Base-by-base conservation (phyloP, 2,329 filamentous ascomycete species). In the Cylindrodendrum hubeiense region DNA sequence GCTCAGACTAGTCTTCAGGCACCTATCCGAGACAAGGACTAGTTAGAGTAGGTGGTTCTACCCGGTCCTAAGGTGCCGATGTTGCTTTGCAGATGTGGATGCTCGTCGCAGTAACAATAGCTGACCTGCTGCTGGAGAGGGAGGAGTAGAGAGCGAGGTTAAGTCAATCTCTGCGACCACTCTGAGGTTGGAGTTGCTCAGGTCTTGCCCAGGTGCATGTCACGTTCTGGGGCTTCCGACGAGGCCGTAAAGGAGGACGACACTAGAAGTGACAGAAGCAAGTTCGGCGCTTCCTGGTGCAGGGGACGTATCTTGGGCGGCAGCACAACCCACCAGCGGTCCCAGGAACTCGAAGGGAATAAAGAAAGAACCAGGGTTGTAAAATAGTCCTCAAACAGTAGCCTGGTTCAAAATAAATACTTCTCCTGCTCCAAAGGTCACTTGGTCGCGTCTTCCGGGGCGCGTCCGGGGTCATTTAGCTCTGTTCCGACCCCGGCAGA, bases 401-500 rank as follows among this genome's bases (percentile, higher is more conserved):
- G 39, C 39, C 39, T 44, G 17, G 17, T 15, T 26, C n/a, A 47
- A 33, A 15, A 47, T 12, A 30, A 15, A 46, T 1, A 17, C 39
- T 34, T 15, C 13, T 26, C 47, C 17, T 41, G n/a, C 19, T n/a
- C 39, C 28, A 21, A 19, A 41, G 49, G 12, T 15, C 30, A 19
- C 26, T 44, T 24, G 44, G 33, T 41, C 19, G 34, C 55, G 30
- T 49, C 28, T 33, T n/a, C 51, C 21, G 26, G 15, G 22, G 43
- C 21, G 46, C 56, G 61, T 53, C 56, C 52, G 12, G 37, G 56
- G 50, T 53, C 39, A 39, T 62, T 56, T 59, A 39, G 54, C 53
- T 41, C 56, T 55, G 41, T 53, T 64, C 57, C 55, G 54, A 65
- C 58, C 68, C 68, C 54, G 64, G 54, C 46, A 57, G 50, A 58